These are phyloP conservation scores for Globomyces pollinis-pini DNA, from an alignment of 192 early-diverging fungal genomes.

Conservation along the genomic window DNA sequence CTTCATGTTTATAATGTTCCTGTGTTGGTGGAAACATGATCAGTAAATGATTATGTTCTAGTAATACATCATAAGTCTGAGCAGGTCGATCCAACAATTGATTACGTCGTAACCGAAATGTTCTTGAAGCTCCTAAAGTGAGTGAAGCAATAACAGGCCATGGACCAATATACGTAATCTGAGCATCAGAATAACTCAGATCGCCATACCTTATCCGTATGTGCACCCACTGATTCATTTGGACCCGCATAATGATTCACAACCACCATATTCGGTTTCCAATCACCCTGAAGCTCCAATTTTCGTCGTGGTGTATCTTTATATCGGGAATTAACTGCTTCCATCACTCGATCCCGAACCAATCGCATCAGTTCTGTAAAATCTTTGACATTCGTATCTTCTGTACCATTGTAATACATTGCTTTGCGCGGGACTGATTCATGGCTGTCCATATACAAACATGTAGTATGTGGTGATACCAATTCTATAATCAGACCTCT, in stretches of 20 bases:
- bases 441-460: conserved; percentile 2
- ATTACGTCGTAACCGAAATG: conserved; percentile 29
- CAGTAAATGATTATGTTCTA: conserved; percentile 40
- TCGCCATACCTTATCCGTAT: conserved; percentile 35
- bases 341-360: conserved; percentile 7
- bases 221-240: conserved; percentile 29
- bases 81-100: conserved; percentile 2
- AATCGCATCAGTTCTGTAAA: conserved; percentile 10
- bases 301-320: neutral
- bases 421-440: neutral
- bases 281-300: conserved; percentile 4
- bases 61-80: conserved; percentile 30
- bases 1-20: conserved; percentile 39
- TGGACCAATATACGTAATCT: conserved; percentile 40
- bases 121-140: conserved; percentile 35
- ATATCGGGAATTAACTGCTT: conserved; percentile 4
- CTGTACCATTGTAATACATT: conserved; percentile 8
- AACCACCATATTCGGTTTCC: conserved; percentile 31
- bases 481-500: neutral
- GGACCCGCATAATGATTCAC: conserved; percentile 33
- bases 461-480: conserved; percentile 1
- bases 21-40: conserved; percentile 43
- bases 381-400: neutral
- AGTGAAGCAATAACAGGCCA: conserved; percentile 37
- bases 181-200: neutral